Base-by-base conservation (phyloP, 129 eudicot genomes). In the Calendula officinalis region DNA sequence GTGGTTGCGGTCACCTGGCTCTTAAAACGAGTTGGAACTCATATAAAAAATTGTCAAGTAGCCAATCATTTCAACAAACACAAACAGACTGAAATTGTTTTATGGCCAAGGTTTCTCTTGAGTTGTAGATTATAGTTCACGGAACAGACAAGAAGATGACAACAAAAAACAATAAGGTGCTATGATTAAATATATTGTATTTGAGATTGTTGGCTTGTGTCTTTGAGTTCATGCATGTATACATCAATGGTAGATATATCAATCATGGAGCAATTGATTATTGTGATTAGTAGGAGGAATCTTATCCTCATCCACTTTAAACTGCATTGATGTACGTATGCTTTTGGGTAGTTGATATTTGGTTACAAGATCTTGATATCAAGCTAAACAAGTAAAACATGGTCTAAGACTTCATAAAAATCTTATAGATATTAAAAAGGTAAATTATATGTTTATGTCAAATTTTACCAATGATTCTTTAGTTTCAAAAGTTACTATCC, bases 261-360 rank as follows among this genome's bases (percentile, higher is more conserved):
- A 72, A 72, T 63, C 10, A 72, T 62, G 56, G 13, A 52, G 56
- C 44, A 55, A 42, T 52, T 71, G 76, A 55, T 42, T 72, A 33
- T 64, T 45, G 49, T 72, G 77, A 72, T 72, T 58, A 64, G 58
- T 72, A 64, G 71, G 65, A 54, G 63, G 77, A 64, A 72, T 72
- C 71, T 72, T 65, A 72, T 64, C 58, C 77, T 53, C 71, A 43
- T 72, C 60, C 71, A 72, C 71, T 63, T 63, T 16, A 53, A 72
- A 69, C 51, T 22, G 17, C 22, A 34, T 33, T 36, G 7, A 39
- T 47, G 46, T 42, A 51, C 32, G 37, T 49, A 48, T 48, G 75
- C 42, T 60, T 69, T 37, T 35, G 32, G 66, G 67, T 58, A 11
- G 74, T 69, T 69, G 47, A 47, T 45, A 53, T 42, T 64, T 72